Evolutionary conservation across 257 asterid species (phyloP).

Genomic region (Thymus quinquecostatus): DNA sequence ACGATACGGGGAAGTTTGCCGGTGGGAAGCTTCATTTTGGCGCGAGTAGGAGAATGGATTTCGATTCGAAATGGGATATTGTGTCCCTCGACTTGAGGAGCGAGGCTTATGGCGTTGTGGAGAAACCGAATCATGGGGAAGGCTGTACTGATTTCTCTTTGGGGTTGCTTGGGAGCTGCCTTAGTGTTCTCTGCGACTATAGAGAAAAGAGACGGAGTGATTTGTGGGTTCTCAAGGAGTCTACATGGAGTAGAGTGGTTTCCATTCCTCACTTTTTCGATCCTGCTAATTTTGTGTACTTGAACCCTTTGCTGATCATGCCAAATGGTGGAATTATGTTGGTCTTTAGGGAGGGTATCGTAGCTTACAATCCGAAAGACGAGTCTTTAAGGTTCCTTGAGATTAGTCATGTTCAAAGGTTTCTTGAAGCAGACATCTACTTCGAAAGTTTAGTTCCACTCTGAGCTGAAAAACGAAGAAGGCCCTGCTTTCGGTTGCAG

Average conservation of each 20-base stretch:
- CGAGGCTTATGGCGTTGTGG: conserved; percentile 44
- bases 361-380: conserved; percentile 42
- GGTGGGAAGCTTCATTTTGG: conserved; percentile 56
- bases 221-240: conserved; percentile 57
- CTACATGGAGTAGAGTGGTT: conserved; percentile 49
- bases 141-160: conserved; percentile 25
- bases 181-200: conserved; percentile 39
- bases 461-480: conserved; percentile 3
- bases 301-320: conserved; percentile 38
- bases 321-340: conserved; percentile 44
- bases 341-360: conserved; percentile 26
- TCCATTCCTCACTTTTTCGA: conserved; percentile 36
- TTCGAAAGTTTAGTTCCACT: conserved; percentile 55
- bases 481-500: not conserved
- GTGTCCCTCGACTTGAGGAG: conserved; percentile 46
- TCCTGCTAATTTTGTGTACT: conserved; percentile 9
- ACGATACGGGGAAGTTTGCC: conserved; percentile 40
- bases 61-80: conserved; percentile 30
- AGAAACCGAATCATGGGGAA: conserved; percentile 42
- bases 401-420: conserved; percentile 11
- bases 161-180: conserved; percentile 42
- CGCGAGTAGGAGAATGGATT: conserved; percentile 7
- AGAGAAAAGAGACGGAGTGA: conserved; percentile 21
- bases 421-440: conserved; percentile 41
- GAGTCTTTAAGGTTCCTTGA: conserved; percentile 29